Evolutionary conservation across 2,329 filamentous ascomycete genomes (phyloP).

Genomic region (Sporothrix dimorphospora): DNA sequence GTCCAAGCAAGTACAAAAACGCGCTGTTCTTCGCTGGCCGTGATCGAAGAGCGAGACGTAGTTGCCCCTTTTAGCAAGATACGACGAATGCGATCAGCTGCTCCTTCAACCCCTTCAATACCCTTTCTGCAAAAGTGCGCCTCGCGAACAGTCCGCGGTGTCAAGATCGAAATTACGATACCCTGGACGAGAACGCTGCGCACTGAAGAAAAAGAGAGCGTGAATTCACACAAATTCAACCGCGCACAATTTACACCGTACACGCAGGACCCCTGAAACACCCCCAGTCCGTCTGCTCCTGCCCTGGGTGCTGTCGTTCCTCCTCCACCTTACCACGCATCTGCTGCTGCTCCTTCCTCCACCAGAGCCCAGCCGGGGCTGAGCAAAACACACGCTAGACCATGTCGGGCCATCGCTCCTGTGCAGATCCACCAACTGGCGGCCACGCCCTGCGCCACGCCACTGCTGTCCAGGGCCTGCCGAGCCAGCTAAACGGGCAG

Average conservation of each 20-base stretch:
- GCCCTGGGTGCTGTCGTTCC: neutral
- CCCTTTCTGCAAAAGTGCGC: neutral
- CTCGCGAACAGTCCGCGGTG: neutral
- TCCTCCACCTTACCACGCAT: neutral
- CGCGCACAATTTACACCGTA: neutral
- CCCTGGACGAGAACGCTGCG: neutral
- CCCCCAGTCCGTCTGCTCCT: constrained; percentile 3
- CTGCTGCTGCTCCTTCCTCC: constrained; percentile 21
- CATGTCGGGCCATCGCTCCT: constrained; percentile 26
- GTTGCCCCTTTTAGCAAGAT: neutral
- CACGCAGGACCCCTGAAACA: constrained; percentile 18
- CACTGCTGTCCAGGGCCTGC: constrained; percentile 15
- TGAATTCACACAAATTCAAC: neutral
- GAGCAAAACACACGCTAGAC: constrained; percentile 30
- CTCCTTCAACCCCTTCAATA: constrained; percentile 9
- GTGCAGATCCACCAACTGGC: constrained; percentile 24
- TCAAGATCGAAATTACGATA: constrained; percentile 12
- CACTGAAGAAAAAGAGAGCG: neutral
- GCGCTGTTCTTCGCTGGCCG: neutral
- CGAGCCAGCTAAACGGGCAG: constrained; percentile 2
- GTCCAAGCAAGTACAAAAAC: neutral
- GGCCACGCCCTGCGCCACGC: constrained; percentile 31
- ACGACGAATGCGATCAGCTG: constrained; percentile 15
- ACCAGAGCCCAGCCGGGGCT: constrained; percentile 30
- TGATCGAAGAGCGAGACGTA: no score